A percentile compares a stretch with the other conserved stretches of the same genome.
Evolutionary conservation across 2,329 filamentous ascomycete genomes (phyloP).

Genomic region (Salinomyces thailandicus): DNA sequence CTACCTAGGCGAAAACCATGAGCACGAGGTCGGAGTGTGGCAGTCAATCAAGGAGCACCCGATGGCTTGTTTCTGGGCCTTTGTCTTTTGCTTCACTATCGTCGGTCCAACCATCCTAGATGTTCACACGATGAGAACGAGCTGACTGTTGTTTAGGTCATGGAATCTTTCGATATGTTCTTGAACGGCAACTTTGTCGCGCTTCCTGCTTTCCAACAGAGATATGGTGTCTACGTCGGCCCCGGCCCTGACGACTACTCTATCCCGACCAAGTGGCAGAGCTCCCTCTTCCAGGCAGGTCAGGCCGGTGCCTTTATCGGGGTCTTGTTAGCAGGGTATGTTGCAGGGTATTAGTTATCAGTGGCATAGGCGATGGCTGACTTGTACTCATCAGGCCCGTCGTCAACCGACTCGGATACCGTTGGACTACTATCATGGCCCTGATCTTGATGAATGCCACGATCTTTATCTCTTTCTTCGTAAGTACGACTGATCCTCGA

Average conservation of each 20-base stretch:
- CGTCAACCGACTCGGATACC: constrained; percentile 54
- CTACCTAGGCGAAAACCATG: constrained; percentile 44
- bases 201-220: constrained; percentile 34
- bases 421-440: constrained; percentile 46
- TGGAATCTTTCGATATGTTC: constrained; percentile 56
- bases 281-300: constrained; percentile 45
- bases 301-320: constrained; percentile 51
- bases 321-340: constrained; percentile 49
- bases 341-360: constrained; percentile 47
- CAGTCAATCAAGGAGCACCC: constrained; percentile 44
- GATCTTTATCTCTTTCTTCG: constrained; percentile 52
- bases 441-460: constrained; percentile 49
- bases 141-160: constrained; percentile 37
- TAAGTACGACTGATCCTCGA: no score
- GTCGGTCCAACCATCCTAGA: constrained; percentile 32
- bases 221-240: constrained; percentile 35
- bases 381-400: no score
- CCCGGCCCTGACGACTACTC: constrained; percentile 20
- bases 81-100: constrained; percentile 47
- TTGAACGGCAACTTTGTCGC: constrained; percentile 51
- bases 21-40: constrained; percentile 42
- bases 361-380: no score
- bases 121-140: background rate
- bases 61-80: constrained; percentile 45
- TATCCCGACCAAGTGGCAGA: constrained; percentile 48